Percentiles rank a stretch among this genome's conserved stretches.
These are phyloP conservation scores for Metschnikowia baotianmanensis DNA, from an alignment of 805 yeast genomes.

Conservation along the genomic window DNA sequence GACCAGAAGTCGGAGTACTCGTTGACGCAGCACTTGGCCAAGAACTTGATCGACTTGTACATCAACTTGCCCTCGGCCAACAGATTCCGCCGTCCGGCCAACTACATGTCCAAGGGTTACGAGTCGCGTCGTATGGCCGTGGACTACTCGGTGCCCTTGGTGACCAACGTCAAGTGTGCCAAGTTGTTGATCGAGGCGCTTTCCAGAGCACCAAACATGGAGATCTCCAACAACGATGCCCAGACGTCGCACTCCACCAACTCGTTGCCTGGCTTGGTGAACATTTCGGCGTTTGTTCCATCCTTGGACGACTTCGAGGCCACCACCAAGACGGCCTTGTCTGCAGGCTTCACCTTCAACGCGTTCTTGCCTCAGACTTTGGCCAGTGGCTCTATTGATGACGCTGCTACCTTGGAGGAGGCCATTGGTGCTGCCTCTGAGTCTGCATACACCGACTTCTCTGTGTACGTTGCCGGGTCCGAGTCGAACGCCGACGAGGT, in stretches of 20 bases:
- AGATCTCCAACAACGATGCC: slow-evolving; percentile 74
- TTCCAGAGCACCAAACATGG: slow-evolving; percentile 64
- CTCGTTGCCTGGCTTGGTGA: slow-evolving; percentile 82
- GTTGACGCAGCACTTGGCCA: slow-evolving; percentile 92
- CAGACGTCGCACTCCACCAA: slow-evolving; percentile 87
- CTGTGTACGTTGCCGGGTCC: slow-evolving; percentile 81
- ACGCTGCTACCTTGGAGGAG: slow-evolving; percentile 59
- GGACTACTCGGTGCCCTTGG: slow-evolving; percentile 95
- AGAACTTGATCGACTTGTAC: slow-evolving; percentile 93
- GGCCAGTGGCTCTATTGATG: slow-evolving; percentile 61
- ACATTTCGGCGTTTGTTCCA: slow-evolving; percentile 77
- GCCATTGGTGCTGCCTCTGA: slow-evolving; percentile 58
- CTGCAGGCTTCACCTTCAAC: slow-evolving; percentile 86
- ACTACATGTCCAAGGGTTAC: slow-evolving; percentile 96
- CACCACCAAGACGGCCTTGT: slow-evolving; percentile 67
- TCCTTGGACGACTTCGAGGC: slow-evolving; percentile 64
- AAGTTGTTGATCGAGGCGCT: slow-evolving; percentile 94
- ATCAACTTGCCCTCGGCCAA: slow-evolving; percentile 95
- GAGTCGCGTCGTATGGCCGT: slow-evolving; percentile 99
- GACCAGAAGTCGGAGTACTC: slow-evolving; percentile 92
- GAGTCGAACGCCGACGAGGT: slow-evolving; percentile 62
- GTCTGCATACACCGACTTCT: slow-evolving; percentile 75
- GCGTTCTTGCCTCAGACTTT: slow-evolving; percentile 73
- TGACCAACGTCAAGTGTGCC: slow-evolving; percentile 96
- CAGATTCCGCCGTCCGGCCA: slow-evolving; percentile 98